Percentiles rank a stretch among this genome's conserved stretches.
phyloP scores from a whole-genome alignment of 2,329 filamentous ascomycete genomes.

The Colletotrichum sp. region DNA sequence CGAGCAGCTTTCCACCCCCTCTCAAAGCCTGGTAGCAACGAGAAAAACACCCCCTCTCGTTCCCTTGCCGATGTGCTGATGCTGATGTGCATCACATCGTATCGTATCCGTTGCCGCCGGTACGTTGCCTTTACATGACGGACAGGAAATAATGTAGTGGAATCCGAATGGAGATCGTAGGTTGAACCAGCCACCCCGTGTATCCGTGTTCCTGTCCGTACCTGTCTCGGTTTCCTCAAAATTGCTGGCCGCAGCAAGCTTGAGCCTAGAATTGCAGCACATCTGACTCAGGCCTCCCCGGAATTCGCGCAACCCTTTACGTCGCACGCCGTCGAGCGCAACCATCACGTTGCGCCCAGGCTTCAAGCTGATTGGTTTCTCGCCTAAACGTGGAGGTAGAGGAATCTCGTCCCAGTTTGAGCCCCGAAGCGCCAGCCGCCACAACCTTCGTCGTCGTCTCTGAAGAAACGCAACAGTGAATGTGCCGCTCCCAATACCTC shows the following conservation, averaged over 20 bases:
- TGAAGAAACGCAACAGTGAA: neutral
- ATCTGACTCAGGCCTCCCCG: constrained; percentile 3
- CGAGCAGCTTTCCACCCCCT: neutral
- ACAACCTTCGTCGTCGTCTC: neutral
- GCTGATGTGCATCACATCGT: neutral
- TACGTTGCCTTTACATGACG: neutral
- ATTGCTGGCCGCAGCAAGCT: neutral
- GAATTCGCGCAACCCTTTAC: constrained; percentile 16
- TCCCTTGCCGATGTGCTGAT: neutral
- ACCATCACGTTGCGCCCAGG: constrained; percentile 24
- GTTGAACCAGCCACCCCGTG: constrained; percentile 1
- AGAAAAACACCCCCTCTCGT: neutral
- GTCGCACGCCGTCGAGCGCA: constrained; percentile 19
- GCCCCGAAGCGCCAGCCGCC: neutral
- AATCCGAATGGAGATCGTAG: constrained; percentile 9
- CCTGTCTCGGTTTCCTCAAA: constrained; percentile 2
- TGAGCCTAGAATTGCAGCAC: neutral
- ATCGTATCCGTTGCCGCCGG: neutral
- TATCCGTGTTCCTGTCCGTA: neutral
- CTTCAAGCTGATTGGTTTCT: constrained; percentile 21
- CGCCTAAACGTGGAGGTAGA: neutral
- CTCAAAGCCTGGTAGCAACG: neutral
- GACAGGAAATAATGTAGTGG: neutral
- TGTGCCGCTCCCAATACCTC: neutral
- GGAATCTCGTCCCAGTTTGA: neutral